Conservation (phyloP, 2,329 filamentous ascomycete genomes). For the Colletotrichum neosansevieriae region DNA sequence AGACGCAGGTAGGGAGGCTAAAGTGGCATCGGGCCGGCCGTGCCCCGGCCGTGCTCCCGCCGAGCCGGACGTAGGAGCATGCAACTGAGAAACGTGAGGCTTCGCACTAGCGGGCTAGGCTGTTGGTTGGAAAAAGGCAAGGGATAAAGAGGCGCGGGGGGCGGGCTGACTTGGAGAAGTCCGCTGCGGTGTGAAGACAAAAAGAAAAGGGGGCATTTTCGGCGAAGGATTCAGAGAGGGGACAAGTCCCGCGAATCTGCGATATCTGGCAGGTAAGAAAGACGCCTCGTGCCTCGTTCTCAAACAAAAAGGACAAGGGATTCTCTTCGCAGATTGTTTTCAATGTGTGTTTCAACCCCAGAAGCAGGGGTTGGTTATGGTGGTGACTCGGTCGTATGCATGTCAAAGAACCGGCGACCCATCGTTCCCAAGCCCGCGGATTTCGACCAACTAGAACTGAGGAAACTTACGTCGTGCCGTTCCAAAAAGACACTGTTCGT, state of each 20-base stretch:
- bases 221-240: not conserved
- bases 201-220: not conserved
- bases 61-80: slow-evolving; percentile 33
- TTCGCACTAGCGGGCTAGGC: slow-evolving; percentile 15
- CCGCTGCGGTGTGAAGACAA: not conserved
- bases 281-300: not conserved
- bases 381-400: not conserved
- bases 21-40: slow-evolving; percentile 38
- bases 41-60: slow-evolving; percentile 40
- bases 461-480: not conserved
- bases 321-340: not conserved
- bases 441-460: not conserved
- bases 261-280: not conserved
- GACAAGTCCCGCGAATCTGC: no score
- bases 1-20: slow-evolving; percentile 35
- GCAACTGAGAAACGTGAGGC: slow-evolving; percentile 17
- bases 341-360: slow-evolving; percentile 8
- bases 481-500: slow-evolving; percentile 1
- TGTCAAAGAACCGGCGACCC: slow-evolving; percentile 3
- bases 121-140: not conserved
- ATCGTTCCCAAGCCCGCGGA: not conserved
- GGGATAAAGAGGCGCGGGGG: not conserved
- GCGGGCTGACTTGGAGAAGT: slow-evolving; percentile 39
- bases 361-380: not conserved
- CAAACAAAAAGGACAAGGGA: not conserved